phyloP scores from a whole-genome alignment of 2,329 filamentous ascomycete species.

The Aspergillus udagawae region DNA sequence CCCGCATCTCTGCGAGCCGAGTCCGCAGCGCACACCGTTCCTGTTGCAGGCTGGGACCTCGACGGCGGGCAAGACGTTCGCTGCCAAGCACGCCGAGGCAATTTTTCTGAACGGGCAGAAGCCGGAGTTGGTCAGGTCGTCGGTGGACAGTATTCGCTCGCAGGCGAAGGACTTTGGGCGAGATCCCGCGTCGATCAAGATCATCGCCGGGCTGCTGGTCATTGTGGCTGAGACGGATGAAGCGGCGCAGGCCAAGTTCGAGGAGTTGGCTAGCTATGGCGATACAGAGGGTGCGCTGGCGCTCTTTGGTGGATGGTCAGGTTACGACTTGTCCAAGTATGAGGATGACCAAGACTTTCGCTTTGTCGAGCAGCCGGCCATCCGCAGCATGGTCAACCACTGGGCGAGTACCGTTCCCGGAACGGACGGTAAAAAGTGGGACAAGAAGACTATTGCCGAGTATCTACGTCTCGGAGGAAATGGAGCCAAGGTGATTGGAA shows the following conservation, averaged over 20 bases:
- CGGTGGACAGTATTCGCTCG: slow-evolving; percentile 41
- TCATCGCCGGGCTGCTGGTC: slow-evolving; percentile 43
- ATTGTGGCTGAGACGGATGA: slow-evolving; percentile 45
- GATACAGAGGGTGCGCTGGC: slow-evolving; percentile 44
- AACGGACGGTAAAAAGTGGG: slow-evolving; percentile 37
- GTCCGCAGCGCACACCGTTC: slow-evolving; percentile 46
- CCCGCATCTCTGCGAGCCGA: slow-evolving; percentile 44
- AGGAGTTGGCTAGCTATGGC: slow-evolving; percentile 41
- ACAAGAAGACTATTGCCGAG: slow-evolving; percentile 33
- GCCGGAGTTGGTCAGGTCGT: slow-evolving; percentile 38
- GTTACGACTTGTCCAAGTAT: slow-evolving; percentile 42
- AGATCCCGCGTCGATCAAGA: slow-evolving; percentile 39
- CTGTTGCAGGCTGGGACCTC: slow-evolving; percentile 47
- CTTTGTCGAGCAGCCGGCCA: slow-evolving; percentile 39
- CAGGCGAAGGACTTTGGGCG: slow-evolving; percentile 38
- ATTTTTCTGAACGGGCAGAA: slow-evolving; percentile 47
- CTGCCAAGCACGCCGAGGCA: slow-evolving; percentile 42
- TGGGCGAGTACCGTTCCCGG: slow-evolving; percentile 44
- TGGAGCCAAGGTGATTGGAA: slow-evolving; percentile 34
- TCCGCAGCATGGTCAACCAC: slow-evolving; percentile 43
- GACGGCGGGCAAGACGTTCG: slow-evolving; percentile 44
- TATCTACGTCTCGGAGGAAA: slow-evolving; percentile 33
- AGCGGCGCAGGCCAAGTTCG: slow-evolving; percentile 41
- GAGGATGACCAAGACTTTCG: slow-evolving; percentile 45
- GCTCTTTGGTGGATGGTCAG: slow-evolving; percentile 47